Percentiles rank a stretch among this genome's conserved stretches.
Evolutionary conservation across 176 grass and related monocot species (phyloP).

Genomic region (Avena atlantica): DNA sequence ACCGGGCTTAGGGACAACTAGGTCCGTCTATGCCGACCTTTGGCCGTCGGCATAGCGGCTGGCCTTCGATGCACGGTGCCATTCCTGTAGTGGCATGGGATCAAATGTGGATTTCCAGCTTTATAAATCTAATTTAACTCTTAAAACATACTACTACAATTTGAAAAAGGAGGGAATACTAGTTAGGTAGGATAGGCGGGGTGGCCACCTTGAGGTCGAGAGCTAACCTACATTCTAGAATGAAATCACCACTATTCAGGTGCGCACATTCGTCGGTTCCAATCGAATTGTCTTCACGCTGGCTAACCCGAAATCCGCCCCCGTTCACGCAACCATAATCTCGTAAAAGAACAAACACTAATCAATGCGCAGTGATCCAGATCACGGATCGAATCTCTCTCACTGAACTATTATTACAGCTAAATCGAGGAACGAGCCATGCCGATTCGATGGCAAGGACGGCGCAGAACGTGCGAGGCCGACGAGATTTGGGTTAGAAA

Average conservation of each 20-base stretch:
- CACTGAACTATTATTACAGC: background rate
- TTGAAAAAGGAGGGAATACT: too few species aligned
- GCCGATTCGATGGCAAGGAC: slow-evolving; percentile 28
- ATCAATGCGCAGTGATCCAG: slow-evolving; percentile 30
- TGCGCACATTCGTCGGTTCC: slow-evolving; percentile 46
- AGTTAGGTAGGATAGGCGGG: background rate
- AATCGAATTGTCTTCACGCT: slow-evolving; percentile 34
- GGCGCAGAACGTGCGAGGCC: slow-evolving; percentile 46
- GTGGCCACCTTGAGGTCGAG: background rate
- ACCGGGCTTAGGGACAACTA: too few species aligned
- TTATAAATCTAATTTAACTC: too few species aligned
- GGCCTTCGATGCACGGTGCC: too few species aligned
- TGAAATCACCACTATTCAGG: slow-evolving; percentile 1
- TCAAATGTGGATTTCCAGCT: too few species aligned
- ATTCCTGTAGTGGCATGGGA: too few species aligned
- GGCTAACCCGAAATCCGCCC: slow-evolving; percentile 17
- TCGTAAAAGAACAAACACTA: slow-evolving; percentile 33
- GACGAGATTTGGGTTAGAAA: too few species aligned
- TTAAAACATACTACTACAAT: too few species aligned
- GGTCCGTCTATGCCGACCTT: too few species aligned
- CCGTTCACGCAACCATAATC: slow-evolving; percentile 6
- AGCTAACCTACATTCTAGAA: slow-evolving; percentile 18
- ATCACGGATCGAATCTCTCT: slow-evolving; percentile 26
- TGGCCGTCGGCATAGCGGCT: too few species aligned
- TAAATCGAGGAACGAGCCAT: background rate